Base-by-base conservation (phyloP, 1,139 yeast species). In the Pichia sp. region DNA sequence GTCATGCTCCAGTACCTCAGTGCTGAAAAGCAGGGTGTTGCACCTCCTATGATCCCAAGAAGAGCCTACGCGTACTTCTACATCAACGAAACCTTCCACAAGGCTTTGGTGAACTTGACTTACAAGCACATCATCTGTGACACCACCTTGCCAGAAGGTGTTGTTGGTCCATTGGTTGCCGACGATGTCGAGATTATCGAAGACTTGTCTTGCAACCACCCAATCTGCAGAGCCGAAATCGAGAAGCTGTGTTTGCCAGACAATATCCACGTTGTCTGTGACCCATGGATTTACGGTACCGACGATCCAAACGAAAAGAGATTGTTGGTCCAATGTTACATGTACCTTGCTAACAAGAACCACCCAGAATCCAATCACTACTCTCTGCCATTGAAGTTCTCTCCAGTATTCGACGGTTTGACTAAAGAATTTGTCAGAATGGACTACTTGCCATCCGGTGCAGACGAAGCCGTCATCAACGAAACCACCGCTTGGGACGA, bases 261-360 rank as follows among this genome's bases (percentile, higher is more conserved):
- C 48, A 76, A 78, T 65, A 67, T 79, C 50, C 62, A 63, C 34
- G 82, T 88, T 52, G 81, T 85, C 67, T 80, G 78, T 67, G 90
- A 89, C 68, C 92, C 95, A 52, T 89, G 96, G 96, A 88, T 88
- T 77, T 88, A 88, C 69, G 96, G 95, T 63, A 85, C 90, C 45
- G 92, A 86, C 68, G 80, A 79, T 63, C 71, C 77, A 50, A 76
- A 79, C 57, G 87, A 82, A 66, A 68, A 70, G 51, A 78, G 89
- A 69, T 82, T 84, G 34, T 75, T 84, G 72, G 74, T 85, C 63
- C 93, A 87, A 74, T 82, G 85, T 70, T 85, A 84, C 74, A 84
- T 87, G 84, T 89, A 89, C 72, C 80, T 90, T 59, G 82, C 82
- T 66, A 82, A 83, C 58, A 82, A 81, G 57, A 75, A 84, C 66